Evolutionary conservation across 352 stramenopile genomes (phyloP).

Genomic region (Phytophthora citrophthora): DNA sequence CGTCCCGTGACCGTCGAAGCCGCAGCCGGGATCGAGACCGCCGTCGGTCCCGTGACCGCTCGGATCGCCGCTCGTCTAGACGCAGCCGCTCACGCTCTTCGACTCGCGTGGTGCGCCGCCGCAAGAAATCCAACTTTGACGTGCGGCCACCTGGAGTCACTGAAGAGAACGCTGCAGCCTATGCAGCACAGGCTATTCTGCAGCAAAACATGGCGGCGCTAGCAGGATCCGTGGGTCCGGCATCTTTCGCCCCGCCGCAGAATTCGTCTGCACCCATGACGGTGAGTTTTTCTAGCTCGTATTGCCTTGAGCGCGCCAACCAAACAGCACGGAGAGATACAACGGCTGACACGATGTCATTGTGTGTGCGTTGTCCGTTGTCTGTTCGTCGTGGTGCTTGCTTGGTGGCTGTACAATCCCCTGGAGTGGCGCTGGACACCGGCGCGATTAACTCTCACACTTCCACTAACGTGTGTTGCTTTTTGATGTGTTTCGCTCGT

Average conservation of each 20-base stretch:
- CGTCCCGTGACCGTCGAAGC: constrained; percentile 48
- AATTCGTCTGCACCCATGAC: constrained; percentile 18
- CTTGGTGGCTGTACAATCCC: constrained; percentile 31
- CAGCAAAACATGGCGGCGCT: constrained; percentile 85
- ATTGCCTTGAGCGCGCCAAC: constrained; percentile 17
- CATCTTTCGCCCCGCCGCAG: constrained; percentile 63
- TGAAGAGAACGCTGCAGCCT: constrained; percentile 83
- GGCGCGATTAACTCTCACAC: constrained; percentile 23
- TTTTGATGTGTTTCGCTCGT: constrained; percentile 20
- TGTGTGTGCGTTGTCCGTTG: constrained; percentile 63
- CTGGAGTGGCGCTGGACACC: constrained; percentile 26
- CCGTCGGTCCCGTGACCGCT: constrained; percentile 40
- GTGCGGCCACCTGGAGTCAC: constrained; percentile 81
- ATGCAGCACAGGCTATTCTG: constrained; percentile 83
- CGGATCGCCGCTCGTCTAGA: constrained; percentile 47
- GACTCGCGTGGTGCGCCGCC: constrained; percentile 53
- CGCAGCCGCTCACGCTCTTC: constrained; percentile 56
- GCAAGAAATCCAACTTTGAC: constrained; percentile 87
- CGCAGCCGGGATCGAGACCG: constrained; percentile 46
- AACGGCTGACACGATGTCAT: constrained; percentile 54
- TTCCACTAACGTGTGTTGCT: constrained; percentile 38
- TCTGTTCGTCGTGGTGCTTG: constrained; percentile 44
- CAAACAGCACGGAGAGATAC: constrained; percentile 37
- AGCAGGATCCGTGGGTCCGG: constrained; percentile 62
- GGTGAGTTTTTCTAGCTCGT: constrained; percentile 27